Conservation (phyloP, 2,329 filamentous ascomycete genomes). For the Phialophora tarda region DNA sequence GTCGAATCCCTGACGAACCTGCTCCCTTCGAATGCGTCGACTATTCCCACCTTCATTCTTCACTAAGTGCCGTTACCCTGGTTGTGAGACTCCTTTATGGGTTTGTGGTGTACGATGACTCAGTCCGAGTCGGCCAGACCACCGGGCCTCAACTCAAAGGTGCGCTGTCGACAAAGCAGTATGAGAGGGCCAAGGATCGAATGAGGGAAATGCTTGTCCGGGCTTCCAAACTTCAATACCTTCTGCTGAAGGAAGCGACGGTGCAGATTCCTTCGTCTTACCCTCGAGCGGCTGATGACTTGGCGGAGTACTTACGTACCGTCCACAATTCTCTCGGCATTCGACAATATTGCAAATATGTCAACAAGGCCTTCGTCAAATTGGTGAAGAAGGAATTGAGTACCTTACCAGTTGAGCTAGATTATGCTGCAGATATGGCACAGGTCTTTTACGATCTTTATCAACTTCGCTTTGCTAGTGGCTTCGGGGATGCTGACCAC, state of each 20-base stretch:
- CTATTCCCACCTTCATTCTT: constrained; percentile 74
- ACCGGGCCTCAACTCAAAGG: constrained; percentile 64
- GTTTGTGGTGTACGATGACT: constrained; percentile 81
- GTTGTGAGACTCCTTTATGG: constrained; percentile 77
- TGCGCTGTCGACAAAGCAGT: constrained; percentile 48
- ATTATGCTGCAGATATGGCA: constrained; percentile 83
- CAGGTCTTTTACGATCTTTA: constrained; percentile 85
- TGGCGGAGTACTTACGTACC: constrained; percentile 78
- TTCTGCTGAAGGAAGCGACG: constrained; percentile 75
- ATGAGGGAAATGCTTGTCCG: constrained; percentile 86
- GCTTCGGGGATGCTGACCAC: constrained; percentile 74
- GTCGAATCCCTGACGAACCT: constrained; percentile 69
- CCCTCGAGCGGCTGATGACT: constrained; percentile 69
- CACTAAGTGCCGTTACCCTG: constrained; percentile 72
- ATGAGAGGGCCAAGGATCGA: constrained; percentile 65
- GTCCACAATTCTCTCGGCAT: constrained; percentile 84
- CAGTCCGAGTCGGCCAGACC: constrained; percentile 76
- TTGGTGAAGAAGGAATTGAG: constrained; percentile 86
- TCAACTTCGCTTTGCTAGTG: constrained; percentile 75
- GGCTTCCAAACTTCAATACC: constrained; percentile 86
- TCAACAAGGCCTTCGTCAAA: constrained; percentile 86
- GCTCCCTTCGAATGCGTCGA: constrained; percentile 83
- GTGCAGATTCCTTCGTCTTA: constrained; percentile 69
- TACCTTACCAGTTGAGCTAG: constrained; percentile 74
- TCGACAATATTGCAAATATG: constrained; percentile 81